Conservation (phyloP, 2,329 filamentous ascomycete genomes). For the Phoma sp. region DNA sequence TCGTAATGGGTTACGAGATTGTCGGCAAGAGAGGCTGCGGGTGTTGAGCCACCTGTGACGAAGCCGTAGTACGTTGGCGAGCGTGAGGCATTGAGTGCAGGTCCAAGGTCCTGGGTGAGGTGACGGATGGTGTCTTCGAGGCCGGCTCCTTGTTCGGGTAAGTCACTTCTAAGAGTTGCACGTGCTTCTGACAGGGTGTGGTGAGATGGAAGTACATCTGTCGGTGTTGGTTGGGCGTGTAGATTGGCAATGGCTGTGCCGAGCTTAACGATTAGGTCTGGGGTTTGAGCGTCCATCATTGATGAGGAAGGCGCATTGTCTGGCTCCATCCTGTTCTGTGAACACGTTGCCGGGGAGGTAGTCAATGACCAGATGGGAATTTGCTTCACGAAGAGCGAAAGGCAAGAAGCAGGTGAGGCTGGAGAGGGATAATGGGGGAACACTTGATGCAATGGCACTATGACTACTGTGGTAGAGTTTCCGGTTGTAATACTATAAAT, state of each 20-base stretch:
- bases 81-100: conserved; percentile 69
- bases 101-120: conserved; percentile 55
- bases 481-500: not conserved
- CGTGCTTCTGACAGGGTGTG: conserved; percentile 41
- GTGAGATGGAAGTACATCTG: conserved; percentile 46
- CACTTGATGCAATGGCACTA: not conserved
- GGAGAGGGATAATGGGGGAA: not conserved
- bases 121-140: conserved; percentile 53
- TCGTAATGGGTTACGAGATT: conserved; percentile 82
- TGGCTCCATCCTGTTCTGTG: too few relatives aligned
- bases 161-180: conserved; percentile 42
- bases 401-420: not conserved
- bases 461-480: not conserved
- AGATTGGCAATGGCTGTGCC: conserved; percentile 34
- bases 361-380: too few relatives aligned
- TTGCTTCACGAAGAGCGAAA: not conserved
- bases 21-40: conserved; percentile 82
- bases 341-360: too few relatives aligned
- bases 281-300: conserved; percentile 21
- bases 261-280: conserved; percentile 28
- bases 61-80: conserved; percentile 75
- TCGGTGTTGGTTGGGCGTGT: conserved; percentile 25
- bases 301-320: too few relatives aligned
- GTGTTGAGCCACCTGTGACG: conserved; percentile 81
- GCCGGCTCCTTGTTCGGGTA: conserved; percentile 55